Evolutionary conservation across 2,329 filamentous ascomycete genomes (phyloP).

Genomic region (Cytospora piceicola): DNA sequence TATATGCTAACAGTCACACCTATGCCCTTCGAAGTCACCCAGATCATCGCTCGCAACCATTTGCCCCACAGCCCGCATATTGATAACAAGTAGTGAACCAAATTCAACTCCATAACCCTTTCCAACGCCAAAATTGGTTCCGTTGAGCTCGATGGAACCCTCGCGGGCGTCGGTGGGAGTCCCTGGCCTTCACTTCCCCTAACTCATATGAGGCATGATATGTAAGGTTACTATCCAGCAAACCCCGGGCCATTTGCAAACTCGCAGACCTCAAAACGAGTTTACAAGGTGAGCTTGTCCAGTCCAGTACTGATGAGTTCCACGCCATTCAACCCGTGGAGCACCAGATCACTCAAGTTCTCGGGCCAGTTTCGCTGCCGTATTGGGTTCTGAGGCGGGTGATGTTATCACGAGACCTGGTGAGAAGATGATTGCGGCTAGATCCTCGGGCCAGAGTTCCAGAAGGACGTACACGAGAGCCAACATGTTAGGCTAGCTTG

Average conservation of each 20-base stretch:
- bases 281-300: conserved; percentile 34
- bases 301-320: conserved; percentile 34
- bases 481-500: conserved; percentile 3
- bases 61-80: conserved; percentile 35
- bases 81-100: conserved; percentile 37
- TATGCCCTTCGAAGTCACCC: conserved; percentile 32
- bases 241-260: conserved; percentile 32
- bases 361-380: background rate
- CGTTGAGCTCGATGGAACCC: conserved; percentile 4
- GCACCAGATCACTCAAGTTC: background rate
- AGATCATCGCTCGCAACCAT: conserved; percentile 36
- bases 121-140: conserved; percentile 32
- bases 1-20: background rate
- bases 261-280: conserved; percentile 32
- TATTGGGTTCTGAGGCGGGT: background rate
- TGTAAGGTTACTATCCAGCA: conserved; percentile 30
- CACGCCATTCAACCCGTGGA: conserved; percentile 33
- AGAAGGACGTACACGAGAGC: conserved; percentile 6
- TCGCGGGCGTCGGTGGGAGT: background rate
- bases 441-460: conserved; percentile 14
- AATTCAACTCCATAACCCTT: conserved; percentile 33
- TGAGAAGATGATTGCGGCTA: conserved; percentile 14
- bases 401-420: conserved; percentile 26
- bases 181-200: conserved; percentile 17
- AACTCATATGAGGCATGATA: conserved; percentile 13